phyloP scores from a whole-genome alignment of 805 yeast species.

The Soucietia sequanensis region DNA sequence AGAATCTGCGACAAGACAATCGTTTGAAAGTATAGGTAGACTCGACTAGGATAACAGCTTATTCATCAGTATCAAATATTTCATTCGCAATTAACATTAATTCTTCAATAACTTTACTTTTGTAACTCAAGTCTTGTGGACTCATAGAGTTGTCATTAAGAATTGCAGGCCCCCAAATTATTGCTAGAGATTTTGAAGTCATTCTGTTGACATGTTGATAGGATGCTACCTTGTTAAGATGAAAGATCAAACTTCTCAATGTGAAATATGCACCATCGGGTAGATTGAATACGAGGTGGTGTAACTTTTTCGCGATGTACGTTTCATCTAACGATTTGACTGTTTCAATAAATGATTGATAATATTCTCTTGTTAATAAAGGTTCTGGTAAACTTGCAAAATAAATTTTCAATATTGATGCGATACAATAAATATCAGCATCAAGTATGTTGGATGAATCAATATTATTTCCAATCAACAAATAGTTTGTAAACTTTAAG shows the following conservation, averaged over 20 bases:
- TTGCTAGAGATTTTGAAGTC: slow-evolving; percentile 78
- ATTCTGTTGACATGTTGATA: slow-evolving; percentile 69
- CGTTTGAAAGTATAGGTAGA: neutral
- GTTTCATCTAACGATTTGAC: slow-evolving; percentile 50
- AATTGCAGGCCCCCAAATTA: slow-evolving; percentile 93
- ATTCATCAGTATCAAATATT: slow-evolving; percentile 51
- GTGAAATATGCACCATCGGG: slow-evolving; percentile 97
- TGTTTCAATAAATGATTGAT: slow-evolving; percentile 63
- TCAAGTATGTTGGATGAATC: slow-evolving; percentile 53
- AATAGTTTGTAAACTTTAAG: slow-evolving; percentile 65
- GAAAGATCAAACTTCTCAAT: slow-evolving; percentile 78
- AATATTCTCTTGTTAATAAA: slow-evolving; percentile 63
- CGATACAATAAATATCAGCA: slow-evolving; percentile 84
- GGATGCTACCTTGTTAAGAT: slow-evolving; percentile 69
- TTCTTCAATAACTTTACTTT: slow-evolving; percentile 79
- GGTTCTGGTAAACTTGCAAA: slow-evolving; percentile 88
- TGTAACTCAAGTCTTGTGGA: slow-evolving; percentile 71
- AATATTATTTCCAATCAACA: slow-evolving; percentile 40
- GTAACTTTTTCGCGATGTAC: slow-evolving; percentile 69
- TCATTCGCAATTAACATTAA: slow-evolving; percentile 80
- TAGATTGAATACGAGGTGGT: slow-evolving; percentile 80
- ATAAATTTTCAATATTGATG: slow-evolving; percentile 79
- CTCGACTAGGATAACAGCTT: too few species aligned
- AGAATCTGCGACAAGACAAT: too few species aligned
- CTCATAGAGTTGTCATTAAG: slow-evolving; percentile 65